Conservation (phyloP, 352 stramenopile species). For the Blastocystis hominis region DNA sequence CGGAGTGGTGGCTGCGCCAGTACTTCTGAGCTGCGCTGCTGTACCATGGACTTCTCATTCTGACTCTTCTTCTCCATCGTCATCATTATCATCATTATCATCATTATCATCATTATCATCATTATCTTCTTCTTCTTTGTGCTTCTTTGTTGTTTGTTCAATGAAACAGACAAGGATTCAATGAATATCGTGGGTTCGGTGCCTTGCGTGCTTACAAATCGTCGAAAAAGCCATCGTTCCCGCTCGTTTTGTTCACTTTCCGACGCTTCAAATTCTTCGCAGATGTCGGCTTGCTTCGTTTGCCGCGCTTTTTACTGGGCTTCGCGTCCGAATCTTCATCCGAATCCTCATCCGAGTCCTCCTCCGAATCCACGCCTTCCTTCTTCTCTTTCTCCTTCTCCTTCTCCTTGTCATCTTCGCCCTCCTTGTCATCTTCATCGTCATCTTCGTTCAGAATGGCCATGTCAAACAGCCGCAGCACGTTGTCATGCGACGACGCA, state of each 20-base stretch:
- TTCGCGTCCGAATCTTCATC: not conserved
- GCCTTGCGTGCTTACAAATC: not conserved
- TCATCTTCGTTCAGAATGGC: conserved; percentile 48
- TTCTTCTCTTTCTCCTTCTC: not conserved
- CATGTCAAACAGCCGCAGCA: conserved; percentile 44
- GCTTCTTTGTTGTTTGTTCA: not conserved
- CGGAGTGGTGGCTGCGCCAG: not conserved
- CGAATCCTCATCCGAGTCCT: not conserved
- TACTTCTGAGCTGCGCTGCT: not conserved
- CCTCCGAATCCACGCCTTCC: not conserved
- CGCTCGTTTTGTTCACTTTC: not conserved
- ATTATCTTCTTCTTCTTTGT: not conserved
- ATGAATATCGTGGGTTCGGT: too few relatives aligned
- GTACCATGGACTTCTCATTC: not conserved
- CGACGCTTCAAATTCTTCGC: conserved; percentile 36
- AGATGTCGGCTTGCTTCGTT: not conserved
- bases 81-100: too few relatives aligned
- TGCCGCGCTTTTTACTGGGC: not conserved
- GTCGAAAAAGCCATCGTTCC: conserved; percentile 18
- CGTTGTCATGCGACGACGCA: conserved; percentile 37
- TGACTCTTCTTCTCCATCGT: too few relatives aligned
- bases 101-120: not conserved
- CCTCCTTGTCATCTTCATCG: not conserved
- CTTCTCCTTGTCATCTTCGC: not conserved
- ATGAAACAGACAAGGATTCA: not conserved